These are phyloP conservation scores for Cutaneotrichosporon spelunceum DNA, from an alignment of 1,284 basidiomycete species.

Conservation along the genomic window DNA sequence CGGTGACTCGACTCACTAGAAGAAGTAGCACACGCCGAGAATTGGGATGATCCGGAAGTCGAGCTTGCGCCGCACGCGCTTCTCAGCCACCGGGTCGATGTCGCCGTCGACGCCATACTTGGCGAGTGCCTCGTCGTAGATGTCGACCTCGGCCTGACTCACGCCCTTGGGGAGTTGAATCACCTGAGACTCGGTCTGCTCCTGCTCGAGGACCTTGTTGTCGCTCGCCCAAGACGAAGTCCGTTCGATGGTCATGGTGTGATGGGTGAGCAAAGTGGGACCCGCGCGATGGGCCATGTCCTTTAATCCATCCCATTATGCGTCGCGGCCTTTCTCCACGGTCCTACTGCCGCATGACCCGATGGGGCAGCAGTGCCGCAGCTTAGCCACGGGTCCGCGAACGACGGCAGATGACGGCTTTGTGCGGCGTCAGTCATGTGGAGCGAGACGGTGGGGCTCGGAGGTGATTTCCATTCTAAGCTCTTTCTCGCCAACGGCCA, in stretches of 20 bases:
- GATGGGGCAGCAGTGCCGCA: not conserved
- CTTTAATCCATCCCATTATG: no score
- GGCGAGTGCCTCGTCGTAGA: slow-evolving; percentile 45
- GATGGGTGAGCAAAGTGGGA: not conserved
- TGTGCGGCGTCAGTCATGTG: not conserved
- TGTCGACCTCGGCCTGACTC: slow-evolving; percentile 29
- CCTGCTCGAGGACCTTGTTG: not conserved
- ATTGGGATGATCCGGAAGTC: slow-evolving; percentile 41
- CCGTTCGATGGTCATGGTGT: not conserved
- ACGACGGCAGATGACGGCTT: not conserved
- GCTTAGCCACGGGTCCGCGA: not conserved
- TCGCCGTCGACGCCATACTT: slow-evolving; percentile 39
- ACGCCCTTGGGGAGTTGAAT: not conserved
- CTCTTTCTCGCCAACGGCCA: no score
- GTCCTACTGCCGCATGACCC: no score
- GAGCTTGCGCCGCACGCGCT: slow-evolving; percentile 40
- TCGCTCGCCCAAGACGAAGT: not conserved
- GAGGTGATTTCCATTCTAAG: not conserved
- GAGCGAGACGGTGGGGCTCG: not conserved
- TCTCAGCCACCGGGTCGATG: slow-evolving; percentile 42
- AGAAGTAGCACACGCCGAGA: slow-evolving; percentile 45
- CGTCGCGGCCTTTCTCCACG: not conserved
- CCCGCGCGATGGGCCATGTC: not conserved
- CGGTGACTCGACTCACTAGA: slow-evolving; percentile 32
- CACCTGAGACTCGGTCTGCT: not conserved